phyloP scores from a whole-genome alignment of 768 basidiomycete species.

The Mycena polygramma region DNA sequence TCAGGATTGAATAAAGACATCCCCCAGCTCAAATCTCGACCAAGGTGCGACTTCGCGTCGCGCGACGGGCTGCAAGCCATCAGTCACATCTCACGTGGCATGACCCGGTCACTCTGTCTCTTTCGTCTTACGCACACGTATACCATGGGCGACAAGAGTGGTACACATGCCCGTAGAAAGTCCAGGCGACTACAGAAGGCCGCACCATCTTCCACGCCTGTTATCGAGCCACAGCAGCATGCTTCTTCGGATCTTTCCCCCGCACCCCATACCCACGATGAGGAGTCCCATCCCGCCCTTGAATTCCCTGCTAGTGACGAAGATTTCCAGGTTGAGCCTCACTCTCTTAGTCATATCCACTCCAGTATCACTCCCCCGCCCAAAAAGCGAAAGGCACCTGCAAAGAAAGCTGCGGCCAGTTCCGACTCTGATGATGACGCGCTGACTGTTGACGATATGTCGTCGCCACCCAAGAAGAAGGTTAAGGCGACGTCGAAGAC shows the following conservation, averaged over 20 bases:
- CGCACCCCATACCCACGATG: background rate
- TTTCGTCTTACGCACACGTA: background rate
- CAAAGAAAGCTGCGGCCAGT: too few relatives aligned
- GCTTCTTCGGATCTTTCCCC: background rate
- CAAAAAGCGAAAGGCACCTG: background rate
- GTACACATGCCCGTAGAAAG: background rate
- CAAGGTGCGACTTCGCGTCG: too few relatives aligned
- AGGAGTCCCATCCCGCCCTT: background rate
- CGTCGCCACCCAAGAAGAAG: too few relatives aligned
- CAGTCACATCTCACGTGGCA: too few relatives aligned
- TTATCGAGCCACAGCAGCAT: background rate
- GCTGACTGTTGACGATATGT: too few relatives aligned
- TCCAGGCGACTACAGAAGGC: conserved; percentile 5
- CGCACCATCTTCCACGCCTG: background rate
- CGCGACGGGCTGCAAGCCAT: too few relatives aligned
- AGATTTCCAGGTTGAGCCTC: too few relatives aligned
- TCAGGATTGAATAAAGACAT: too few relatives aligned
- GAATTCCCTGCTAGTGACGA: background rate
- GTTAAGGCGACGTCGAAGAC: too few relatives aligned
- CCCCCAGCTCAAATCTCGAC: too few relatives aligned
- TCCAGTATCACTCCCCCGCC: conserved; percentile 4
- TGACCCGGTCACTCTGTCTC: too few relatives aligned
- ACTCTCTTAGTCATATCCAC: background rate
- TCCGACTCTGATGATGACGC: too few relatives aligned
- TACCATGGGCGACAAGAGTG: conserved; percentile 1